Evolutionary conservation across 2,329 filamentous ascomycete genomes (phyloP).

Genomic region (Trichophyton verrucosum): DNA sequence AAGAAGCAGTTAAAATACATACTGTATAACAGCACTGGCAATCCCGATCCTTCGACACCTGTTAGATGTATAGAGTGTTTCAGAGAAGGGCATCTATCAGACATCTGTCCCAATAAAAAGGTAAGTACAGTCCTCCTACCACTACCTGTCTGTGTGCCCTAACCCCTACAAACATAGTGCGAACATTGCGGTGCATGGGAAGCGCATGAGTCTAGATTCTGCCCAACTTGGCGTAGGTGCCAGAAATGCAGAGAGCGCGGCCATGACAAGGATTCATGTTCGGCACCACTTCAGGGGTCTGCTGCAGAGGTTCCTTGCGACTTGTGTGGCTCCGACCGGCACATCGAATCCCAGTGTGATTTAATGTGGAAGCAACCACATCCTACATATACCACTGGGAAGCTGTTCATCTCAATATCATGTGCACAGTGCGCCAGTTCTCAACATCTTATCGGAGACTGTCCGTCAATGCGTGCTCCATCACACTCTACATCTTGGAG

Average conservation of each 20-base stretch:
- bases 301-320: conserved; percentile 45
- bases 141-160: conserved; percentile 1
- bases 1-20: conserved; percentile 29
- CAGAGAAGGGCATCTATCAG: conserved; percentile 31
- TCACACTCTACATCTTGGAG: conserved; percentile 28
- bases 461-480: conserved; percentile 23
- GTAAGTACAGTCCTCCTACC: conserved; percentile 18
- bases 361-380: conserved; percentile 42
- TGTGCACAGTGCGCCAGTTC: conserved; percentile 34
- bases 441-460: conserved; percentile 35
- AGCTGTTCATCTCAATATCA: conserved; percentile 32
- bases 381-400: conserved; percentile 16
- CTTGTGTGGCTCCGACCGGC: conserved; percentile 44
- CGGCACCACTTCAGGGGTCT: conserved; percentile 47
- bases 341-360: conserved; percentile 49
- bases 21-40: conserved; percentile 28
- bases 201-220: conserved; percentile 29
- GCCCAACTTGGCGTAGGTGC: conserved; percentile 32
- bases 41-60: conserved; percentile 31
- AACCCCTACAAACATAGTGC: conserved; percentile 21
- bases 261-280: conserved; percentile 42
- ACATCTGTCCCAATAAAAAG: conserved; percentile 33
- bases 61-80: conserved; percentile 33
- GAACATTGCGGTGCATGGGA: conserved; percentile 32
- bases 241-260: conserved; percentile 51